A percentile compares a stretch with the other conserved stretches of the same genome.
phyloP scores from a whole-genome alignment of 768 basidiomycete genomes.

The Xerocomellus chrysenteron region DNA sequence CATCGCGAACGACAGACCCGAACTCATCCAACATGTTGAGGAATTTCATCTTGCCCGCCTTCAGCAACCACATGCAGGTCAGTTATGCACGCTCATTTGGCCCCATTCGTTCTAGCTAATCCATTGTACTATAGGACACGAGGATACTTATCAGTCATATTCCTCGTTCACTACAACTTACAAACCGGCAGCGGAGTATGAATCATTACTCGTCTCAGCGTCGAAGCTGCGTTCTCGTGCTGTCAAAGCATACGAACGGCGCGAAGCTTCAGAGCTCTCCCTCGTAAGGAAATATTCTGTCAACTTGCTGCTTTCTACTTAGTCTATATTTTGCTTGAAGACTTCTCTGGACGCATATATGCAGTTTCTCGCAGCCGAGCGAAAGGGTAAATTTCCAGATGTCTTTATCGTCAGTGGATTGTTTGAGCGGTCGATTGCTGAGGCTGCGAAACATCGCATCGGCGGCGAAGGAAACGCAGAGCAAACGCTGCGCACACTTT shows the following conservation, averaged over 20 bases:
- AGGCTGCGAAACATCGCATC: conserved; percentile 62
- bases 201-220: conserved; percentile 69
- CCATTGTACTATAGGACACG: conserved; percentile 53
- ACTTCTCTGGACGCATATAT: conserved; percentile 59
- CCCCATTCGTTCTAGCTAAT: not conserved
- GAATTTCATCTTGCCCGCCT: conserved; percentile 64
- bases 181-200: conserved; percentile 75
- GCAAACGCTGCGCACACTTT: conserved; percentile 60
- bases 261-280: conserved; percentile 60
- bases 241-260: conserved; percentile 56
- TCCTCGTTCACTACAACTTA: conserved; percentile 86
- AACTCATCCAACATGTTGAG: conserved; percentile 53
- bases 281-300: conserved; percentile 45
- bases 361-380: conserved; percentile 62
- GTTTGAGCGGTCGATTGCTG: conserved; percentile 74
- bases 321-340: conserved; percentile 10
- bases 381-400: conserved; percentile 59
- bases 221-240: conserved; percentile 68
- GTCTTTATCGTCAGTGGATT: conserved; percentile 53
- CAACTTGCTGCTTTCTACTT: conserved; percentile 4
- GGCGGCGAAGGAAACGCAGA: conserved; percentile 55
- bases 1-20: conserved; percentile 33
- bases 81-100: conserved; percentile 4
- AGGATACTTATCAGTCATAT: conserved; percentile 81
- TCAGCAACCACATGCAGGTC: conserved; percentile 74